Conservation (phyloP, 768 basidiomycete species). For the Tephrocybe rancida region DNA sequence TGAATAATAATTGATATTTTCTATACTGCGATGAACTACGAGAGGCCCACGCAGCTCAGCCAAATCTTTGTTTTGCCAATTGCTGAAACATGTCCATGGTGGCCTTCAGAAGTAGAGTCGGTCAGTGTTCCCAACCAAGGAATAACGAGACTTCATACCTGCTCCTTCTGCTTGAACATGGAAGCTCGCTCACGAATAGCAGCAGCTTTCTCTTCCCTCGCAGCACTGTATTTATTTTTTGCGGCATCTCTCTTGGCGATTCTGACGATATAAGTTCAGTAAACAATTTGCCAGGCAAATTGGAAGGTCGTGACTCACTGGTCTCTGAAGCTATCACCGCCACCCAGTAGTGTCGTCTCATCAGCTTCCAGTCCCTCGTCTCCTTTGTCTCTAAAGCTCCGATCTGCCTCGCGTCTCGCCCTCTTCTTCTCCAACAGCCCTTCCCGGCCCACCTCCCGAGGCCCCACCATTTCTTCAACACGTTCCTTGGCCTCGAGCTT, state of each 20-base stretch:
- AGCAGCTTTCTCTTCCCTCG: slow-evolving; percentile 50
- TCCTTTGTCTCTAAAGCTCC: slow-evolving; percentile 73
- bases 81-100: slow-evolving; percentile 98
- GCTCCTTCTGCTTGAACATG: slow-evolving; percentile 77
- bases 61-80: slow-evolving; percentile 44
- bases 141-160: slow-evolving; percentile 30
- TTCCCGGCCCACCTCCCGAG: slow-evolving; percentile 81
- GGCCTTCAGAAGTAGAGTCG: slow-evolving; percentile 36
- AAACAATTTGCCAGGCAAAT: background rate
- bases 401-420: slow-evolving; percentile 70
- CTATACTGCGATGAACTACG: background rate
- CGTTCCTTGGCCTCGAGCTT: slow-evolving; percentile 66
- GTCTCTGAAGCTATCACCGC: slow-evolving; percentile 79
- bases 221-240: slow-evolving; percentile 53
- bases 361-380: slow-evolving; percentile 78
- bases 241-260: slow-evolving; percentile 76
- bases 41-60: background rate
- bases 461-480: slow-evolving; percentile 77
- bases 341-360: slow-evolving; percentile 80
- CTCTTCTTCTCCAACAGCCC: slow-evolving; percentile 88
- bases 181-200: slow-evolving; percentile 61
- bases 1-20: background rate
- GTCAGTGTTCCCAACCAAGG: background rate
- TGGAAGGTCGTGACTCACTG: slow-evolving; percentile 48
- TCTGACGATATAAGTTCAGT: slow-evolving; percentile 39